phyloP scores from a whole-genome alignment of 1,139 yeast species.

The Suhomyces anneliseae region DNA sequence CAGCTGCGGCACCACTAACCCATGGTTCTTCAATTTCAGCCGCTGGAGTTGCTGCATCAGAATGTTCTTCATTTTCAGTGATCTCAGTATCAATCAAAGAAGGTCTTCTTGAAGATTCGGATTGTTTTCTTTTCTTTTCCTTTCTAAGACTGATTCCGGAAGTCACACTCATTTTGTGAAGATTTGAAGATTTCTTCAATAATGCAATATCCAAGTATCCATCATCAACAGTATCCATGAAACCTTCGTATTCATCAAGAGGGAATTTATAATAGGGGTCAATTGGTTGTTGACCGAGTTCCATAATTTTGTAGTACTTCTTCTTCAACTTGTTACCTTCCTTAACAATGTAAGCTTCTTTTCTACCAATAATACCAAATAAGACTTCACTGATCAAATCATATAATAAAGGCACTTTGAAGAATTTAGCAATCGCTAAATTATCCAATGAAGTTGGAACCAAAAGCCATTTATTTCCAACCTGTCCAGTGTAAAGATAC shows the following conservation, averaged over 20 bases:
- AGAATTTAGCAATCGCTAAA: slow-evolving; percentile 59
- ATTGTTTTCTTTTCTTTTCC: slow-evolving; percentile 10
- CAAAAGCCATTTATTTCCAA: slow-evolving; percentile 69
- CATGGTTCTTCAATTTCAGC: background rate
- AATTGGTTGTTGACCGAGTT: slow-evolving; percentile 23
- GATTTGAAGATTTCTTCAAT: slow-evolving; percentile 43
- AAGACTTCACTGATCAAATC: slow-evolving; percentile 68
- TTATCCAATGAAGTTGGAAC: slow-evolving; percentile 68
- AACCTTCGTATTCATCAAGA: slow-evolving; percentile 47
- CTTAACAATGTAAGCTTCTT: slow-evolving; percentile 53
- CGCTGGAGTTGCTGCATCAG: background rate
- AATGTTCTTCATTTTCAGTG: slow-evolving; percentile 4
- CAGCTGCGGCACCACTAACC: background rate
- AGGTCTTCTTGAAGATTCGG: slow-evolving; percentile 7
- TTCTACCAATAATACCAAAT: slow-evolving; percentile 66
- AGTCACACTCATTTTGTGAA: slow-evolving; percentile 23
- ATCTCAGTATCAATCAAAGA: slow-evolving; percentile 5
- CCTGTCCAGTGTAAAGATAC: slow-evolving; percentile 74
- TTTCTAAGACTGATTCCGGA: slow-evolving; percentile 16
- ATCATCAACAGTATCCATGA: slow-evolving; percentile 55
- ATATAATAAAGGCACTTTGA: slow-evolving; percentile 65
- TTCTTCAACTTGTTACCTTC: slow-evolving; percentile 38
- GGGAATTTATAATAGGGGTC: slow-evolving; percentile 35
- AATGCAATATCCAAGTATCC: slow-evolving; percentile 61
- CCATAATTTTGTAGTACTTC: slow-evolving; percentile 27